These are phyloP conservation scores for Candida pseudofarinosa DNA, from an alignment of 805 yeast genomes.

Conservation along the genomic window DNA sequence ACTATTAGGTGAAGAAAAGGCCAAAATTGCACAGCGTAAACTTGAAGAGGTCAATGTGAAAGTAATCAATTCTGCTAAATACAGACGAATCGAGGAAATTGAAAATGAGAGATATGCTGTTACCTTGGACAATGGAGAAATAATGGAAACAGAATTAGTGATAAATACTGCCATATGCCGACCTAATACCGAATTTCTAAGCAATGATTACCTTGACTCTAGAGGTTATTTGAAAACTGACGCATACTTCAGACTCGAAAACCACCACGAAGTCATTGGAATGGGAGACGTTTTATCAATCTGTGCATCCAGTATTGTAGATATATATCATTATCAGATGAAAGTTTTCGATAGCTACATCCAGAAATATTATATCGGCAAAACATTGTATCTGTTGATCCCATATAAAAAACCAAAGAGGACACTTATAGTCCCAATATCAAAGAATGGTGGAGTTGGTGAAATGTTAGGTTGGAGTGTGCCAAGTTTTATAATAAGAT, in stretches of 20 bases:
- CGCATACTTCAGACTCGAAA: conserved; percentile 18
- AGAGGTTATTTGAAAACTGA: conserved; percentile 27
- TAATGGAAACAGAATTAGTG: conserved; percentile 23
- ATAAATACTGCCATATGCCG: conserved; percentile 17
- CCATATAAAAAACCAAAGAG: background rate
- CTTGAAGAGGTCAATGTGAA: conserved; percentile 15
- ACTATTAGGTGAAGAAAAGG: conserved; percentile 10
- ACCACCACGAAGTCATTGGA: conserved; percentile 24
- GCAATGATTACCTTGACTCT: conserved; percentile 14
- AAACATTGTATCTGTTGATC: background rate
- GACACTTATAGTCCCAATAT: conserved; percentile 17
- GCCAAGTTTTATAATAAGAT: conserved; percentile 16
- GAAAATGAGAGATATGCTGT: background rate
- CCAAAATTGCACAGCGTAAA: conserved; percentile 11
- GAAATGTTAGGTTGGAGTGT: conserved; percentile 12
- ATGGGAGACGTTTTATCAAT: conserved; percentile 30
- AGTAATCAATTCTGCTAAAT: conserved; percentile 15
- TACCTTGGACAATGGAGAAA: conserved; percentile 13
- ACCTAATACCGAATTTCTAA: conserved; percentile 31
- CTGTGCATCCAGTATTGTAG: conserved; percentile 19
- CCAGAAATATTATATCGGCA: conserved; percentile 6
- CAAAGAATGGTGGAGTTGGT: conserved; percentile 24
- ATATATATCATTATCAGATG: conserved; percentile 20
- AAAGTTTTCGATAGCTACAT: conserved; percentile 10
- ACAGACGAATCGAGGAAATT: conserved; percentile 1